Conservation (phyloP, 108 stramenopile species). For the Hondaea fermentalgiana region DNA sequence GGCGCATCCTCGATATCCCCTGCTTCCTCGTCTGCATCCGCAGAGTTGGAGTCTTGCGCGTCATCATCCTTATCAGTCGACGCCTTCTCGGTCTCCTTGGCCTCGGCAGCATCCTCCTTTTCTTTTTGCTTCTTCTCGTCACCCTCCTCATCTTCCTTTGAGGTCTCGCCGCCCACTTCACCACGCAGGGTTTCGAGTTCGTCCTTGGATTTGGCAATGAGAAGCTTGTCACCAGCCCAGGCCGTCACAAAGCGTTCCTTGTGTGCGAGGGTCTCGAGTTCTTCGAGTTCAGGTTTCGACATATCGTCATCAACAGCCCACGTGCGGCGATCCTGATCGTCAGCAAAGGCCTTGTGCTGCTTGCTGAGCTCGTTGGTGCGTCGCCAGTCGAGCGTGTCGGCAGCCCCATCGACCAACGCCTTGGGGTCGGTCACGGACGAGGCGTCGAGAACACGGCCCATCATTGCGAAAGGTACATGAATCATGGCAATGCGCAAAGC, state of each 20-base stretch:
- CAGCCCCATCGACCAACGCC: neutral
- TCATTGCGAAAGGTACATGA: neutral
- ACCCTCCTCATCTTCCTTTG: neutral
- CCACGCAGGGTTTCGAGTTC: neutral
- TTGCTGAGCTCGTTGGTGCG: constrained; percentile 6
- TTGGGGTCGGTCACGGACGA: neutral
- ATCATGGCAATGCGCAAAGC: neutral
- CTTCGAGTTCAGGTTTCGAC: neutral
- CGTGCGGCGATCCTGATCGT: neutral
- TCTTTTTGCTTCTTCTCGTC: neutral
- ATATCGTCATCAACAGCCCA: neutral
- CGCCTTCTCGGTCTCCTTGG: neutral
- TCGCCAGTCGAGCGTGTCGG: neutral
- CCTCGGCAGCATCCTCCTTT: neutral
- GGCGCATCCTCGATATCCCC: neutral
- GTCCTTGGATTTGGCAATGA: neutral
- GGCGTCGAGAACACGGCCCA: neutral
- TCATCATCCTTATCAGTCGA: neutral
- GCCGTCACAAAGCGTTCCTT: neutral
- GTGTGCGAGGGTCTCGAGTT: neutral
- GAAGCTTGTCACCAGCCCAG: neutral
- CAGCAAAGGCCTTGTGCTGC: neutral
- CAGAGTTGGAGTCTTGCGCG: neutral
- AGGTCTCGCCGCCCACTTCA: no score
- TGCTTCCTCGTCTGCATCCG: neutral